Percentiles rank a stretch among this genome's conserved stretches.
Conservation (phyloP, 257 asterid genomes). For the Jacaranda mimosifolia region DNA sequence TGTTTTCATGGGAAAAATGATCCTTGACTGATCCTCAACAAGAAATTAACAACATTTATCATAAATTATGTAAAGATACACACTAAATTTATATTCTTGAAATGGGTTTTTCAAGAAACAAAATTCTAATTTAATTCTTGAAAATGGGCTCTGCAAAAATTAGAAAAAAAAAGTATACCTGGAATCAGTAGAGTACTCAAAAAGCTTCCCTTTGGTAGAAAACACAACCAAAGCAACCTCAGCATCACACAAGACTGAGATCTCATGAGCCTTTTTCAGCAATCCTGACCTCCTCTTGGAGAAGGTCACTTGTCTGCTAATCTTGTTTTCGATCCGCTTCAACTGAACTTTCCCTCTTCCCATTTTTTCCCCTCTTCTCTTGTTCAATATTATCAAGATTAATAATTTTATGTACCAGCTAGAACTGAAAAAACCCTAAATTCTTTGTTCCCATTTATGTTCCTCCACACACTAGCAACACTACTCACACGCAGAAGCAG, state of each 20-base stretch:
- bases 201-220: conserved; percentile 70
- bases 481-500: not conserved
- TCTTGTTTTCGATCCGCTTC: conserved; percentile 80
- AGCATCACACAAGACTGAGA: conserved; percentile 80
- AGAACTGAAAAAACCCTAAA: conserved; percentile 51
- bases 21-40: not conserved
- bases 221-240: conserved; percentile 73
- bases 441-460: conserved; percentile 6
- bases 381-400: not conserved
- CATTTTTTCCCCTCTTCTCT: conserved; percentile 29
- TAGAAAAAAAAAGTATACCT: conserved; percentile 47
- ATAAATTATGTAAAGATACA: too few relatives aligned
- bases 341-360: conserved; percentile 77
- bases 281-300: conserved; percentile 73
- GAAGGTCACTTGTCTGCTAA: conserved; percentile 77
- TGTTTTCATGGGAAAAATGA: not conserved
- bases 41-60: not conserved
- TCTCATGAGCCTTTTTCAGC: conserved; percentile 79
- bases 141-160: not conserved
- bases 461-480: not conserved
- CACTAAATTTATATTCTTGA: not conserved
- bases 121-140: not conserved
- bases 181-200: conserved; percentile 64
- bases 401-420: not conserved
- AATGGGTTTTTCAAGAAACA: not conserved